These are phyloP conservation scores for Mycena metata DNA, from an alignment of 768 basidiomycete species.

Conservation along the genomic window DNA sequence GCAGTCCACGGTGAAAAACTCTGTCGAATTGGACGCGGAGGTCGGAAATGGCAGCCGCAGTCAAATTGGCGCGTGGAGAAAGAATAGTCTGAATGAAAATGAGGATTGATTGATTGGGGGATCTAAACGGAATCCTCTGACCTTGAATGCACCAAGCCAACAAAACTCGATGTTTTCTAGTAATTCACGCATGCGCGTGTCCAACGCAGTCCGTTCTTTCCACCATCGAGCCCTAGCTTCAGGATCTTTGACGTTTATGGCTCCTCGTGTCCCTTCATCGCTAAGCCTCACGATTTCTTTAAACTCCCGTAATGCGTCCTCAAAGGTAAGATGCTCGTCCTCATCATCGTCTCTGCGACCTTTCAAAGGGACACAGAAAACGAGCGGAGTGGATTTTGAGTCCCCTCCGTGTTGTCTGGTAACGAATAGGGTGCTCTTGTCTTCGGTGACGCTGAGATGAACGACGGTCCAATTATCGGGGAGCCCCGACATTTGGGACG, in stretches of 20 bases:
- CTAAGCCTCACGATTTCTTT: constrained; percentile 84
- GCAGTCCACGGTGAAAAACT: constrained; percentile 77
- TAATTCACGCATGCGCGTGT: constrained; percentile 79
- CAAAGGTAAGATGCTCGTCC: constrained; percentile 79
- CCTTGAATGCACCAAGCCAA: constrained; percentile 99
- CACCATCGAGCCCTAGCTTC: constrained; percentile 87
- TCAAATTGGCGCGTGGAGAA: constrained; percentile 58
- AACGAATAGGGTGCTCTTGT: constrained; percentile 86
- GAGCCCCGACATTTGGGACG: constrained; percentile 59
- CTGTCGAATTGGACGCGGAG: constrained; percentile 80
- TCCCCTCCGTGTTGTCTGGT: constrained; percentile 77
- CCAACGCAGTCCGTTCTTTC: constrained; percentile 82
- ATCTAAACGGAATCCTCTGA: constrained; percentile 47
- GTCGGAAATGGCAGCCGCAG: constrained; percentile 62
- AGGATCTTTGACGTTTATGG: constrained; percentile 77
- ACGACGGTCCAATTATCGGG: constrained; percentile 88
- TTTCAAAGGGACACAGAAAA: constrained; percentile 92
- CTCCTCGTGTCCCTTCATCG: constrained; percentile 80
- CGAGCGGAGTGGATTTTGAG: constrained; percentile 65
- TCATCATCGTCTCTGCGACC: constrained; percentile 84
- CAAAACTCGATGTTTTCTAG: constrained; percentile 92
- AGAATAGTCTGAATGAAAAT: constrained; percentile 69
- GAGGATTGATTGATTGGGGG: constrained; percentile 15
- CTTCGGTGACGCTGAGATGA: constrained; percentile 86
- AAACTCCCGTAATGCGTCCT: constrained; percentile 80